Percentiles rank a stretch among this genome's conserved stretches.
Conservation (phyloP, 495 filamentous ascomycete species). For the Aspergillus conjunctus region DNA sequence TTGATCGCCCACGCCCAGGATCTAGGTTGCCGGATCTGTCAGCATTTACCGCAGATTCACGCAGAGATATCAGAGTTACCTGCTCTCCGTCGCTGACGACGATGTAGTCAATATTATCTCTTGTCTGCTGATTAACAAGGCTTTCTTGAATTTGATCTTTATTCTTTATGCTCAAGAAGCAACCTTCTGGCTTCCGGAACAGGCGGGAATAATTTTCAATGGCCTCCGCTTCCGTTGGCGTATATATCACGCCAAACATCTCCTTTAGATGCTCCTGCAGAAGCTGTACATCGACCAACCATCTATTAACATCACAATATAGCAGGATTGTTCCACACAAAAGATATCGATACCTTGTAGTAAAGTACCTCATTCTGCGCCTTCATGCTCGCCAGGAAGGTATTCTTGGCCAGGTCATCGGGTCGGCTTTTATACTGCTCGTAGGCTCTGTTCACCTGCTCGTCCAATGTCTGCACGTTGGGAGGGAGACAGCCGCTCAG, state of each 20-base stretch:
- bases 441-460: conserved; percentile 78
- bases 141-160: conserved; percentile 60
- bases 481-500: conserved; percentile 72
- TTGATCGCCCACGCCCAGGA: conserved; percentile 88
- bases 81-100: conserved; percentile 81
- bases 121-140: conserved; percentile 65
- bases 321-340: background rate
- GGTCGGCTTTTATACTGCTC: conserved; percentile 67
- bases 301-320: background rate
- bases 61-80: conserved; percentile 29
- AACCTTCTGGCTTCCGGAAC: conserved; percentile 76
- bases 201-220: conserved; percentile 82
- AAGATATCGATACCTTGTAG: conserved; percentile 54
- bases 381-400: conserved; percentile 78
- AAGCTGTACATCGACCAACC: conserved; percentile 38
- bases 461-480: conserved; percentile 75
- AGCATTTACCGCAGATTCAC: background rate
- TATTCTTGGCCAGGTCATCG: conserved; percentile 74
- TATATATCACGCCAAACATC: conserved; percentile 89
- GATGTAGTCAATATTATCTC: conserved; percentile 84
- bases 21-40: conserved; percentile 42
- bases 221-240: conserved; percentile 89
- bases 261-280: conserved; percentile 72
- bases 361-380: conserved; percentile 82
- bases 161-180: conserved; percentile 57